phyloP scores from a whole-genome alignment of 768 basidiomycete genomes.

The Boletus rubroflammeus region DNA sequence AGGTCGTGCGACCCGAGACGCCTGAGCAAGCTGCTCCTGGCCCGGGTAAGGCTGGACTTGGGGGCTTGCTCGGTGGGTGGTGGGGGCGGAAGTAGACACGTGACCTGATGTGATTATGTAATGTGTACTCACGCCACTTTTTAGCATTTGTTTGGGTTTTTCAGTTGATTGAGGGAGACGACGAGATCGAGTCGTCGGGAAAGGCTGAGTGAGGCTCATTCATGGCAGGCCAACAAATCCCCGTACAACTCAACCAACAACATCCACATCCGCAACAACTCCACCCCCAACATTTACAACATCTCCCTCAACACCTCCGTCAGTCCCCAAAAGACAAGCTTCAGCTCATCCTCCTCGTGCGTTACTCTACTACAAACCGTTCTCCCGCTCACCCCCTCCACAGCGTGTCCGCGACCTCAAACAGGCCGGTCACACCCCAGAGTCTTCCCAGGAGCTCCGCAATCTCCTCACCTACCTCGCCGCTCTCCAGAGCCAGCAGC shows the following conservation, averaged over 20 bases:
- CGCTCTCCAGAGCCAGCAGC: constrained; percentile 27
- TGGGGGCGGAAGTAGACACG: constrained; percentile 51
- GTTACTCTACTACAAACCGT: neutral
- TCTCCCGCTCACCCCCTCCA: neutral
- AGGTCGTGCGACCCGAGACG: constrained; percentile 42
- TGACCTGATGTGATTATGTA: constrained; percentile 12
- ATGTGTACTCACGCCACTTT: constrained; percentile 22
- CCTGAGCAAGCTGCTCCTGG: constrained; percentile 44
- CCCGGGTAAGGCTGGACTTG: constrained; percentile 56
- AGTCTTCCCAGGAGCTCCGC: constrained; percentile 42
- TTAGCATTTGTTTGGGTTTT: constrained; percentile 14
- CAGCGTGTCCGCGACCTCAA: constrained; percentile 46
- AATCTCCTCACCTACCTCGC: constrained; percentile 39
- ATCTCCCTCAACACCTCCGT: constrained; percentile 5
- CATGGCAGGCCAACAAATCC: constrained; percentile 25
- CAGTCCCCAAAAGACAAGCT: constrained; percentile 27
- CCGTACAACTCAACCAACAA: constrained; percentile 24
- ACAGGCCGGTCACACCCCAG: constrained; percentile 42
- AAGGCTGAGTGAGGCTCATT: constrained; percentile 7
- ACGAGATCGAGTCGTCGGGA: constrained; percentile 8
- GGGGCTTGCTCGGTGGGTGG: constrained; percentile 76
- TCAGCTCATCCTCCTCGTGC: constrained; percentile 19
- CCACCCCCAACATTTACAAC: constrained; percentile 6
- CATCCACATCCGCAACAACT: constrained; percentile 14
- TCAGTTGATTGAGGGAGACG: constrained; percentile 9